Conservation (phyloP, 1,284 basidiomycete genomes). For the Moesziomyces globuligerus region DNA sequence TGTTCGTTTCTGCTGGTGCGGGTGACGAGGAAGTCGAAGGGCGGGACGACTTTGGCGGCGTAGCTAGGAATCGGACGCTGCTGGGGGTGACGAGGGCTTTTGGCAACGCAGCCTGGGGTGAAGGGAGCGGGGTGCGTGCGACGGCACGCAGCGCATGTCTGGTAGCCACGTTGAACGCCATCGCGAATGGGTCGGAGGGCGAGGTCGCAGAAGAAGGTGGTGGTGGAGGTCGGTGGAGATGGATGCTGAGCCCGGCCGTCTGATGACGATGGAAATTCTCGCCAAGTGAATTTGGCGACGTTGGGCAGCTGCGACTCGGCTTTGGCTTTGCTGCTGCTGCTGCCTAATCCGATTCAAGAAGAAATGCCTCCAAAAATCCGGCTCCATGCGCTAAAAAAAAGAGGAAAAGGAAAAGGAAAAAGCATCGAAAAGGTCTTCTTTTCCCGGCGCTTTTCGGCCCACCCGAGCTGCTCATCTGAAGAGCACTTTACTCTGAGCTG, state of each 20-base stretch:
- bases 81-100: slow-evolving; percentile 3
- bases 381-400: too few species aligned
- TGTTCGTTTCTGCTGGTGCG: slow-evolving; percentile 4
- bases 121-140: slow-evolving; percentile 8
- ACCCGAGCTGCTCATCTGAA: too few species aligned
- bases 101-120: slow-evolving; percentile 2
- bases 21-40: background rate
- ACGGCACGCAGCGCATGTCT: slow-evolving; percentile 27
- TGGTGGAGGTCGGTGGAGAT: slow-evolving; percentile 1
- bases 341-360: slow-evolving; percentile 7
- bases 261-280: slow-evolving; percentile 5
- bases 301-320: background rate
- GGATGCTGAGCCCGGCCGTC: background rate
- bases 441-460: slow-evolving; percentile 1
- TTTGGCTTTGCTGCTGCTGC: background rate
- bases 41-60: slow-evolving; percentile 16
- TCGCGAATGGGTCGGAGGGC: too few species aligned
- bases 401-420: background rate
- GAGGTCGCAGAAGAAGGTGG: background rate
- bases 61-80: slow-evolving; percentile 31
- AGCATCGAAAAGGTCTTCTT: background rate
- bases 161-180: slow-evolving; percentile 31
- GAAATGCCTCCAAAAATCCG: slow-evolving; percentile 1
- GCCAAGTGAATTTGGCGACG: too few species aligned
- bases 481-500: too few species aligned